Evolutionary conservation across 768 basidiomycete species (phyloP), one percentile per base, ranked within the genome.

Genomic region (Dioszegia aurantiaca): DNA sequence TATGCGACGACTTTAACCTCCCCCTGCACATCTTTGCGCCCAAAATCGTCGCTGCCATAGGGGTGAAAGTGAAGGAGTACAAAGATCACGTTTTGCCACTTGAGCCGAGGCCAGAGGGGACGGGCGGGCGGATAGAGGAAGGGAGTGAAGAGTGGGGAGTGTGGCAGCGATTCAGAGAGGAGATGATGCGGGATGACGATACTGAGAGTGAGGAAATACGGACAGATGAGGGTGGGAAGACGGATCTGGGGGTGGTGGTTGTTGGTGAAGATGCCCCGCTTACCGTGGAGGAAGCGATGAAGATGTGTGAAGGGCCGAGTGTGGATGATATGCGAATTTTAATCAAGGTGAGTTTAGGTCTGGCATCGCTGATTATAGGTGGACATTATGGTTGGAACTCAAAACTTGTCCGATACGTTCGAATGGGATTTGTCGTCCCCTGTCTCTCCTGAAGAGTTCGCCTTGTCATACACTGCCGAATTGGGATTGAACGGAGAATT

Each of bases 401-500:
- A 92, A 79, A 92, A 93, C 76, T 82, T 99, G 23, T 88, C 90
- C 56, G 95, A 99, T 77, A 88, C 92, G 70, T 94, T 98, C 70
- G 95, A 98, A 74, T 99, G 95, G 95, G 94, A 99, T 75, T 77
- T 97, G 36, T 87, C 87, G 65, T 90, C 88, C 56, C 78, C 80
- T 21, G 81, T 82, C 44, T 87, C 89, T 2, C 93, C 94, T 0
- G 95, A 99, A 77, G 85, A 87, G 24, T 98, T 98, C 76, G 90
- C 95, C 6, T 87, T 88, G 61, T 82, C 86, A 0, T 94, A 95
- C 72, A 80, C 85, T 1, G 83, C 84, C 21, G 95, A 99, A 64
- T 79, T 99, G 23, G 95, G 95, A 4, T 78, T 99, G 24, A 83
- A 83, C 26, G 90, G 91, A 8, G 95, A 99, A 74, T 99, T 98